These are phyloP conservation scores for Penicillium concentricum DNA, from an alignment of 2,329 filamentous ascomycete species.

Conservation along the genomic window DNA sequence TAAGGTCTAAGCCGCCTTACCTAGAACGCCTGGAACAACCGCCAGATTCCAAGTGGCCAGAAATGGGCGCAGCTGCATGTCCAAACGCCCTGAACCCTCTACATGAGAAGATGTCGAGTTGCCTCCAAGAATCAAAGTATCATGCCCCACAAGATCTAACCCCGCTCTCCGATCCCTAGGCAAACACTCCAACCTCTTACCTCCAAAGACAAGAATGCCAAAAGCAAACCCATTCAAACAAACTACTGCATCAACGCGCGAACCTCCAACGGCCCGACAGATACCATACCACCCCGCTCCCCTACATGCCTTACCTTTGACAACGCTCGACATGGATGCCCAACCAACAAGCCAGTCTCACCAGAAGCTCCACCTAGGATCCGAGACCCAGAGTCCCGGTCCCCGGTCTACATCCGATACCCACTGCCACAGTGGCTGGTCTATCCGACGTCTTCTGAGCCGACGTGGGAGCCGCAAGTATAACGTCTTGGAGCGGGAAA, in stretches of 20 bases:
- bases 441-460: constrained; percentile 22
- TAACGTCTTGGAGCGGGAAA: constrained; percentile 22
- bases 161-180: constrained; percentile 15
- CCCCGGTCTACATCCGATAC: neutral
- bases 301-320: neutral
- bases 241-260: neutral
- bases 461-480: constrained; percentile 22
- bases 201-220: neutral
- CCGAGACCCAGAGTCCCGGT: neutral
- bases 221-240: neutral
- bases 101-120: neutral
- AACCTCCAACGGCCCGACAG: neutral
- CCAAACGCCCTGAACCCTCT: neutral
- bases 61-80: neutral
- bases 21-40: neutral
- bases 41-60: neutral
- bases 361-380: constrained; percentile 2
- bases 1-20: neutral
- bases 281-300: constrained; percentile 1
- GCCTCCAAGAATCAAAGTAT: neutral
- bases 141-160: constrained; percentile 15
- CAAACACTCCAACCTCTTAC: constrained; percentile 4
- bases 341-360: constrained; percentile 11
- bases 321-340: constrained; percentile 18
- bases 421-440: constrained; percentile 15